Conservation (phyloP, 2,329 filamentous ascomycete genomes). For the Fusarium torreyae region DNA sequence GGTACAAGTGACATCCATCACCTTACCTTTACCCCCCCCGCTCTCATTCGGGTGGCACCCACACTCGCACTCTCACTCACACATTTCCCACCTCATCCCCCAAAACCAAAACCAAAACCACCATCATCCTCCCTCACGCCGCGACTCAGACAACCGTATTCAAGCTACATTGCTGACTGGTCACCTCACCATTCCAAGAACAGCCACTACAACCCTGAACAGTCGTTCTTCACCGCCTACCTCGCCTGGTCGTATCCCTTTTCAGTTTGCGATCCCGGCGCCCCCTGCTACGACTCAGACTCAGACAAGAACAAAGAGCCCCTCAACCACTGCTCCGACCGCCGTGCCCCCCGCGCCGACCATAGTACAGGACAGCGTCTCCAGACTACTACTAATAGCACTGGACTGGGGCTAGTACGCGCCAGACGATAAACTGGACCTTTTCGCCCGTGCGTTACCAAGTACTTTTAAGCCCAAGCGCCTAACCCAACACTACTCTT, state of each 20-base stretch:
- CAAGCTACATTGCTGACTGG: slow-evolving; percentile 48
- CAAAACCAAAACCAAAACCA: slow-evolving; percentile 28
- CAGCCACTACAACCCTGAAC: slow-evolving; percentile 46
- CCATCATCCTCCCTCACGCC: slow-evolving; percentile 40
- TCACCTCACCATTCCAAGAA: slow-evolving; percentile 50
- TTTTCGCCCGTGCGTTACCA: slow-evolving; percentile 42
- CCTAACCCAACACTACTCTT: slow-evolving; percentile 26
- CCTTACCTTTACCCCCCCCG: slow-evolving; percentile 12
- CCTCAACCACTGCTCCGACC: slow-evolving; percentile 32
- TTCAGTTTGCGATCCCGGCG: slow-evolving; percentile 21
- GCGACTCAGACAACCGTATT: slow-evolving; percentile 41
- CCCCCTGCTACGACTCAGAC: slow-evolving; percentile 29
- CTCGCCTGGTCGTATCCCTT: slow-evolving; percentile 26
- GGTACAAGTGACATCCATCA: slow-evolving; percentile 3
- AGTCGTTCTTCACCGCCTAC: slow-evolving; percentile 45
- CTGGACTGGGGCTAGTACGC: slow-evolving; percentile 41
- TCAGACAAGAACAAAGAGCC: slow-evolving; percentile 24
- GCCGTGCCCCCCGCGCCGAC: slow-evolving; percentile 33
- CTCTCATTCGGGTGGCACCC: slow-evolving; percentile 32
- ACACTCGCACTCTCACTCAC: slow-evolving; percentile 14
- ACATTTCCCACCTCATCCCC: slow-evolving; percentile 33
- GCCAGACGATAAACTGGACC: slow-evolving; percentile 40
- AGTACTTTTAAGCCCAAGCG: slow-evolving; percentile 41
- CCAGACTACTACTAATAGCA: slow-evolving; percentile 40
- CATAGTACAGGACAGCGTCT: slow-evolving; percentile 31